A percentile compares a stretch with the other conserved stretches of the same genome.
Conservation (phyloP, 306 rosid species). For the Rosa multiflora region DNA sequence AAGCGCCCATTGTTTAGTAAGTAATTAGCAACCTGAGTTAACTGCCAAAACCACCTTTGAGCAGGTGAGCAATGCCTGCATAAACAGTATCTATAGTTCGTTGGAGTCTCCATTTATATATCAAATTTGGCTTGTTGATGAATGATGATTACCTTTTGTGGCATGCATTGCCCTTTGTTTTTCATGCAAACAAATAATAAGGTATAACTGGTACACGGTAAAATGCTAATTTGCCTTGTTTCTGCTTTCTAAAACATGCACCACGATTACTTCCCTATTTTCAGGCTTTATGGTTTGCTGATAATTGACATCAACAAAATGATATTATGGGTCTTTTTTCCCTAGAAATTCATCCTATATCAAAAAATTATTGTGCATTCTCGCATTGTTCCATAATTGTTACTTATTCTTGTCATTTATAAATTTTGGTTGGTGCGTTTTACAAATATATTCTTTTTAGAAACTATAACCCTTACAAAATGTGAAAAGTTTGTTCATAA, state of each 20-base stretch:
- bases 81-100: not conserved
- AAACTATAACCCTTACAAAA: no score
- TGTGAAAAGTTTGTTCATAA: no score
- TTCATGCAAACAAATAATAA: not conserved
- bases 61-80: not conserved
- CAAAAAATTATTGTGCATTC: not conserved
- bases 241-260: conserved; percentile 1
- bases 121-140: not conserved
- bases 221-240: conserved; percentile 1
- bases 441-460: no score
- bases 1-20: conserved; percentile 12
- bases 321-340: not conserved
- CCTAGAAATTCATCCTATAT: not conserved
- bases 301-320: not conserved
- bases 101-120: not conserved
- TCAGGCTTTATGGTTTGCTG: not conserved
- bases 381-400: not conserved
- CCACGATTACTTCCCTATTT: not conserved
- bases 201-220: not conserved
- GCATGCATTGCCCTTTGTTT: not conserved
- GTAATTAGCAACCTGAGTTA: not conserved
- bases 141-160: conserved; percentile 1
- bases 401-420: no score
- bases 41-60: conserved; percentile 2
- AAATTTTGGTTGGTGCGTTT: not conserved